These are phyloP conservation scores for Hypoxylon trugodes DNA, from an alignment of 495 filamentous ascomycete species.

Conservation along the genomic window DNA sequence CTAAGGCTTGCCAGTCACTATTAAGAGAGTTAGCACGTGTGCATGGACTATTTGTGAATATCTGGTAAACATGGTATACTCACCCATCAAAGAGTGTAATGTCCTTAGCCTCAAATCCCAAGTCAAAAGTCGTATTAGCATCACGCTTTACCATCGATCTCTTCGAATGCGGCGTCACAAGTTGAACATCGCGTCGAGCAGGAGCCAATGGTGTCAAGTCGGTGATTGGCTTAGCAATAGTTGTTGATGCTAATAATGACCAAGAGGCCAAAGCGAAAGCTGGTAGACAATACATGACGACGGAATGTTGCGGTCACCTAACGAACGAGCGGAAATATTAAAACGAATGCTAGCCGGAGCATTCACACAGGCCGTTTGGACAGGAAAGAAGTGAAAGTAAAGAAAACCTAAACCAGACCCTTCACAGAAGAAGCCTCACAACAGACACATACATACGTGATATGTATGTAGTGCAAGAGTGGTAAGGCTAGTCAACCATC, in stretches of 20 bases:
- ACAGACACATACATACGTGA: neutral
- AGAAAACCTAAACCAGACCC: neutral
- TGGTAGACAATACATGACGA: slow-evolving; percentile 22
- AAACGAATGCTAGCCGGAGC: slow-evolving; percentile 20
- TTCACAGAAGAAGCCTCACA: slow-evolving; percentile 13
- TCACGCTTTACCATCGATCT: slow-evolving; percentile 29
- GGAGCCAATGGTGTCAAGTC: neutral
- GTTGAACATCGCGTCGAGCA: slow-evolving; percentile 4
- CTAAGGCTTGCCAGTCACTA: slow-evolving; percentile 17
- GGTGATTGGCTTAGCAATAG: slow-evolving; percentile 27
- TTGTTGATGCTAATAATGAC: slow-evolving; percentile 24
- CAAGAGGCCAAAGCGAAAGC: slow-evolving; percentile 13
- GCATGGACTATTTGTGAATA: neutral
- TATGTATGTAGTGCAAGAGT: slow-evolving; percentile 7
- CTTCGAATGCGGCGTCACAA: slow-evolving; percentile 1
- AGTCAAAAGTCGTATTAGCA: slow-evolving; percentile 33
- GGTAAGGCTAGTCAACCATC: too few species aligned
- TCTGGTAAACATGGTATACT: neutral
- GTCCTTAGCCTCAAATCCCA: slow-evolving; percentile 28
- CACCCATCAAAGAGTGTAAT: slow-evolving; percentile 36
- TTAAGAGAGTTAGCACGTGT: neutral
- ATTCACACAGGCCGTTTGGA: slow-evolving; percentile 9
- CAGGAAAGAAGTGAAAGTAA: slow-evolving; percentile 7
- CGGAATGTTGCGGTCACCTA: neutral
- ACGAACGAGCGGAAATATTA: too few species aligned